Base-by-base conservation (phyloP, 805 yeast genomes). In the Sugiyamaella smithiae region DNA sequence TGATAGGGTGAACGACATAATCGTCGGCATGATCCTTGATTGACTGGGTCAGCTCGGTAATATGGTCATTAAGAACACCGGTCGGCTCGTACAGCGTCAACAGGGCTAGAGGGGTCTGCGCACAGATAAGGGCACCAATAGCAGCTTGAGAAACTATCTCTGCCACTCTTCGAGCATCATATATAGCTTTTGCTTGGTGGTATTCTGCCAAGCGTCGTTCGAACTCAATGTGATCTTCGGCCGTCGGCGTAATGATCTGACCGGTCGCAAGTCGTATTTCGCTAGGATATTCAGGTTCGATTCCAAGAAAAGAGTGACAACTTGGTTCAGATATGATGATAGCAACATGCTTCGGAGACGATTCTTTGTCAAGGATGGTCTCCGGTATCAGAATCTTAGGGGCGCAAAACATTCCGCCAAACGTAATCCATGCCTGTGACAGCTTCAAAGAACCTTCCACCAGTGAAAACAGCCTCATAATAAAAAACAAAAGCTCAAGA, bases 401-500 rank as follows among this genome's bases (percentile, higher is more conserved):
- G 25, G n/a, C 19, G 41, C 11, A 37, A 16, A 16, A 9, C n/a
- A n/a, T 6, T 2, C 25, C 24, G 5, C 24, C 25, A 14, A 17
- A 16, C 41, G 16, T 16, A 4, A 16, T 19, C n/a, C 23, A 37
- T 8, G 24, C n/a, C 26, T 3, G 5, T 2, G 25, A 16, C 5
- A n/a, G 11, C 6, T 17, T 6, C 25, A 11, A 19, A 14, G n/a
- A 16, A 22, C 14, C 16, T 8, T 11, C 25, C n/a, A n/a, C n/a
- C n/a, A 41, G 20, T 1, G 31, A 11, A 33, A 43, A 53, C 36
- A 14, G 42, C 9, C 28, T 26, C n/a, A 51, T 43, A 17, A 44
- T 5, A n/a, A 19, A 28, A 12, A 51, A 42, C 22, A 52, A 11
- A 9, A 20, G 45, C 40, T 19, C 47, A 35, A 57, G 46, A 14